phyloP scores from a whole-genome alignment of 2,329 filamentous ascomycete species.

The Ophiosphaerella narmari region DNA sequence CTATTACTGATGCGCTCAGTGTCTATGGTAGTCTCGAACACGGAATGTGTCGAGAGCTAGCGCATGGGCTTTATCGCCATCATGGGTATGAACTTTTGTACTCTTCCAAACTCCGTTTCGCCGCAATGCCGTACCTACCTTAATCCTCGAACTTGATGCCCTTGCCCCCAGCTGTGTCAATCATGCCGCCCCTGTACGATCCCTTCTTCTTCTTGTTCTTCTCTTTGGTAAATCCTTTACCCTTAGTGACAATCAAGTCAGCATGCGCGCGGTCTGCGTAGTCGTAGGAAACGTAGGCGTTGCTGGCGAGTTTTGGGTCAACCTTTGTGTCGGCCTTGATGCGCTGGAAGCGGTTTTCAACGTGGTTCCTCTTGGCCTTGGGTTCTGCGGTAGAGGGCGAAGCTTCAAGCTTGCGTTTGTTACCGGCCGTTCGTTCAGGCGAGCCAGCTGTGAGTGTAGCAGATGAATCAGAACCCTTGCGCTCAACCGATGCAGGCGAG shows the following conservation, averaged over 20 bases:
- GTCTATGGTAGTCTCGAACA: no score
- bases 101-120: not conserved
- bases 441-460: constrained; percentile 40
- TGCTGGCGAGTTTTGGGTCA: constrained; percentile 72
- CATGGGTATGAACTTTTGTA: not conserved
- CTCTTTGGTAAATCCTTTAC: constrained; percentile 98
- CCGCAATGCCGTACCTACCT: not conserved
- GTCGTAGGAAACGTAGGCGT: constrained; percentile 80
- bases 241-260: constrained; percentile 86
- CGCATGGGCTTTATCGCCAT: no score
- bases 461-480: constrained; percentile 49
- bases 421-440: constrained; percentile 36
- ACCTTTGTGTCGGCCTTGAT: constrained; percentile 72
- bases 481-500: constrained; percentile 33
- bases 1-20: no score
- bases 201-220: constrained; percentile 90
- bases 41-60: no score
- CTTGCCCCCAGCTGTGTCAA: constrained; percentile 81
- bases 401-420: constrained; percentile 50
- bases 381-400: constrained; percentile 37
- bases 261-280: constrained; percentile 89
- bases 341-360: constrained; percentile 70
- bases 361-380: constrained; percentile 39
- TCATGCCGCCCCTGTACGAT: constrained; percentile 84
- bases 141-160: constrained; percentile 94